phyloP scores from a whole-genome alignment of 345 rosid species.

The Psidium guajava region DNA sequence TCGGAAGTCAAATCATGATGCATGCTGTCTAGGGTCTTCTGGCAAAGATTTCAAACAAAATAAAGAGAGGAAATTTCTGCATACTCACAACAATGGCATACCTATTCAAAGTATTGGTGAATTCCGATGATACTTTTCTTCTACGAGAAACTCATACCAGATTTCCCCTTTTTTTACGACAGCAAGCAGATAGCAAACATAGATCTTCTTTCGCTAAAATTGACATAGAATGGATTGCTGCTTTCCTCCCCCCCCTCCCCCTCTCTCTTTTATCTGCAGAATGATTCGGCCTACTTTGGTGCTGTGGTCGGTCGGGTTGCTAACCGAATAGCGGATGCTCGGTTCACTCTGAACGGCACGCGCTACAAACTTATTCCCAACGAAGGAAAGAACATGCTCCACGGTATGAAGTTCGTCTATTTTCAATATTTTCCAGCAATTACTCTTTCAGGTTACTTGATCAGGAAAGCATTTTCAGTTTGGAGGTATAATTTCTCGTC shows the following conservation, averaged over 20 bases:
- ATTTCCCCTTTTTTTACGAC: not conserved
- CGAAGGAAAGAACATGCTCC: slow-evolving; percentile 76
- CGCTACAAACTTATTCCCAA: slow-evolving; percentile 54
- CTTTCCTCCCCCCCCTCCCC: too few species aligned
- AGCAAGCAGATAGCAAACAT: not conserved
- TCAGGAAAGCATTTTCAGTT: not conserved
- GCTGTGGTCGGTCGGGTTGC: slow-evolving; percentile 81
- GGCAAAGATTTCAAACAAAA: not conserved
- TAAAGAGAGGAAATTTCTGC: not conserved
- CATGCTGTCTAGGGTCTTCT: not conserved
- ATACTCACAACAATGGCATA: not conserved
- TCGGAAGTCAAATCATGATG: not conserved
- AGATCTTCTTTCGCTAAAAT: not conserved
- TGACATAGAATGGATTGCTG: not conserved
- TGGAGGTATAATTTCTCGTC: not conserved
- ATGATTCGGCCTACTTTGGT: slow-evolving; percentile 50
- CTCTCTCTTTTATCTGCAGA: slow-evolving; percentile 24
- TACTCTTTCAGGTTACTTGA: not conserved
- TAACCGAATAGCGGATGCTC: slow-evolving; percentile 65
- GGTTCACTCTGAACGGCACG: slow-evolving; percentile 53
- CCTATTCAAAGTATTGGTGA: not conserved
- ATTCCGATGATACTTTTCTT: not conserved
- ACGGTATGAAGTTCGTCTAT: slow-evolving; percentile 4
- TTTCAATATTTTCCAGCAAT: not conserved
- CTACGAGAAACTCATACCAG: not conserved